Evolutionary conservation across 2,329 filamentous ascomycete genomes (phyloP).

Genomic region (Alternaria arbusti): DNA sequence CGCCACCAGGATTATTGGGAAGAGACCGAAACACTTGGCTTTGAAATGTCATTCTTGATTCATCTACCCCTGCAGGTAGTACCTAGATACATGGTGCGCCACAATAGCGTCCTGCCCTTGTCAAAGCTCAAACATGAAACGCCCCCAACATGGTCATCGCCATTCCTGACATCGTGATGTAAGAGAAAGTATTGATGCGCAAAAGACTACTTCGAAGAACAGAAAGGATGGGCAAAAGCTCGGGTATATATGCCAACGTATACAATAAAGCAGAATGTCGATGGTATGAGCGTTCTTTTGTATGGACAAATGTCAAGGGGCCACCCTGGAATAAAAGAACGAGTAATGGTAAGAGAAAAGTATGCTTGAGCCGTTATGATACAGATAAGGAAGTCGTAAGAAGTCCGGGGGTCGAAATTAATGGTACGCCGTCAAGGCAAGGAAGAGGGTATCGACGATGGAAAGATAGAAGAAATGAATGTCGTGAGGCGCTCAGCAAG

Average conservation of each 20-base stretch:
- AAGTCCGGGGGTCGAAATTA: slow-evolving; percentile 23
- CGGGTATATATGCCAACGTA: slow-evolving; percentile 11
- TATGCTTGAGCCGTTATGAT: slow-evolving; percentile 37
- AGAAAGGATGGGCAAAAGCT: slow-evolving; percentile 1
- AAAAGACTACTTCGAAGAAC: slow-evolving; percentile 13
- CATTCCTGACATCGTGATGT: slow-evolving; percentile 14
- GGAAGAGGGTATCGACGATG: slow-evolving; percentile 13
- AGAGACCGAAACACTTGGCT: slow-evolving; percentile 7
- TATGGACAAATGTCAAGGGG: slow-evolving; percentile 16
- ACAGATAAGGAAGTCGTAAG: slow-evolving; percentile 26
- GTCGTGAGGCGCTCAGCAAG: slow-evolving; percentile 34
- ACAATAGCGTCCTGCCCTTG: slow-evolving; percentile 23
- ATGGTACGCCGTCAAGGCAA: slow-evolving; percentile 23
- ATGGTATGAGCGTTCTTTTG: slow-evolving; percentile 6
- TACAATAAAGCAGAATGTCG: slow-evolving; percentile 11
- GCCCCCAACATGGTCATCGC: slow-evolving; percentile 21
- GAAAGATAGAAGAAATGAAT: slow-evolving; percentile 10
- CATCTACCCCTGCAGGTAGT: slow-evolving; percentile 26
- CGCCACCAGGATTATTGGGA: slow-evolving; percentile 19
- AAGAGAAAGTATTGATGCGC: slow-evolving; percentile 19
- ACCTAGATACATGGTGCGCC: slow-evolving; percentile 33
- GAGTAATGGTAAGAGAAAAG: slow-evolving; percentile 18
- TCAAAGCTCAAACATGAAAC: slow-evolving; percentile 36
- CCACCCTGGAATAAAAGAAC: slow-evolving; percentile 14
- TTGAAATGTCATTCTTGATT: slow-evolving; percentile 30